phyloP scores from a whole-genome alignment of 352 stramenopile species.

The Phytophthora parvispora region DNA sequence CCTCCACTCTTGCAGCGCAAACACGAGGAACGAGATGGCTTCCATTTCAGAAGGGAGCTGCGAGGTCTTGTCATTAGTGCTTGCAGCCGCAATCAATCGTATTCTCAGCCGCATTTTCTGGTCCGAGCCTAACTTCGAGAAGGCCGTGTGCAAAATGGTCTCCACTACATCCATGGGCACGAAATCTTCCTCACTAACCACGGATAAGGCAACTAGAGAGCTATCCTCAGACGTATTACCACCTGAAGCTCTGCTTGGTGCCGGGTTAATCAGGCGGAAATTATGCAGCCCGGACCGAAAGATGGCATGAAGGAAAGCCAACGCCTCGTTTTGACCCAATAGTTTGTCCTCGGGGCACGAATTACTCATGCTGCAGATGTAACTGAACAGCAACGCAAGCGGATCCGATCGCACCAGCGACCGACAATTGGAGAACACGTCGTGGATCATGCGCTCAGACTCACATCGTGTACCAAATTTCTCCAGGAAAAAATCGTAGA shows the following conservation, averaged over 20 bases:
- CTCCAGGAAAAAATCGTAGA: slow-evolving; percentile 83
- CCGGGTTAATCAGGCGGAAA: slow-evolving; percentile 61
- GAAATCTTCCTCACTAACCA: slow-evolving; percentile 31
- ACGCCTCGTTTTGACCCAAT: slow-evolving; percentile 74
- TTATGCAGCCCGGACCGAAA: slow-evolving; percentile 70
- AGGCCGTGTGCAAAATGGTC: slow-evolving; percentile 59
- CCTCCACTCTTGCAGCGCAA: slow-evolving; percentile 76
- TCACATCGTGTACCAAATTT: slow-evolving; percentile 79
- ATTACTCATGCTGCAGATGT: slow-evolving; percentile 80
- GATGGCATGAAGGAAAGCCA: slow-evolving; percentile 68
- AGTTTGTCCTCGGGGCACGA: slow-evolving; percentile 65
- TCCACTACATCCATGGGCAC: slow-evolving; percentile 48
- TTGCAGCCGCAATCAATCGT: slow-evolving; percentile 44
- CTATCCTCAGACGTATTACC: too few relatives aligned
- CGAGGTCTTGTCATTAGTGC: neutral
- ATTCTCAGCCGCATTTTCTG: slow-evolving; percentile 53
- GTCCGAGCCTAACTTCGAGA: slow-evolving; percentile 55
- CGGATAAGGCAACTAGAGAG: neutral
- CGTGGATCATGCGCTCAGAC: slow-evolving; percentile 84
- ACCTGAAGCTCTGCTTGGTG: neutral
- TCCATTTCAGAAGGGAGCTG: slow-evolving; percentile 31
- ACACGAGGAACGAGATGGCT: slow-evolving; percentile 63
- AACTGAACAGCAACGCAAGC: slow-evolving; percentile 69
- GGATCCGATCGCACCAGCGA: slow-evolving; percentile 44
- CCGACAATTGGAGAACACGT: slow-evolving; percentile 86